Conservation (phyloP, 2,329 filamentous ascomycete species). For the Colletotrichum cuscutae region DNA sequence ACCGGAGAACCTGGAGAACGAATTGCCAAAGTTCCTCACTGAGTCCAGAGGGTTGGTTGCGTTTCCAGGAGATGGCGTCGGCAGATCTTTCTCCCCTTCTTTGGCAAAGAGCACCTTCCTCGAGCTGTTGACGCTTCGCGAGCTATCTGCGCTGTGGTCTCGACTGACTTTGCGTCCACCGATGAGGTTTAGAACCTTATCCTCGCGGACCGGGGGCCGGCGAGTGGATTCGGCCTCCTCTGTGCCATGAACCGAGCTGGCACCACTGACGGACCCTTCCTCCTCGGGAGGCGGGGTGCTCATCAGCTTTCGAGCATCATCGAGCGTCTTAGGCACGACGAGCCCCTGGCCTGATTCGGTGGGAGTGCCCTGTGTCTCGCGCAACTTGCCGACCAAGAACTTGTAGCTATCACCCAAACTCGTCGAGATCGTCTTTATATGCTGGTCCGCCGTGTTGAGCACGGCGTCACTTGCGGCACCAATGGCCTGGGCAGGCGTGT, state of each 20-base stretch:
- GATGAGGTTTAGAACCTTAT: constrained; percentile 77
- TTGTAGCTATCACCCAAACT: constrained; percentile 94
- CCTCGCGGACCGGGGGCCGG: constrained; percentile 57
- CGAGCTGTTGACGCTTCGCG: constrained; percentile 69
- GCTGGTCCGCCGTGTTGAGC: constrained; percentile 88
- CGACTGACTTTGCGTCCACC: constrained; percentile 70
- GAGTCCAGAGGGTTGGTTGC: constrained; percentile 69
- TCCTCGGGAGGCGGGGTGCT: constrained; percentile 75
- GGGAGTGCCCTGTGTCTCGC: constrained; percentile 69
- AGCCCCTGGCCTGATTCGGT: constrained; percentile 57
- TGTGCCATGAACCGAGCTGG: constrained; percentile 60
- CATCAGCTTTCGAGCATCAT: constrained; percentile 91
- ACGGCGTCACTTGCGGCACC: constrained; percentile 87
- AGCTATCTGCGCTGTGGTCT: constrained; percentile 82
- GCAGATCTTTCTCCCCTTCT: constrained; percentile 52
- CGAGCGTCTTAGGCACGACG: constrained; percentile 85
- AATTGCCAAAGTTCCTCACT: constrained; percentile 82
- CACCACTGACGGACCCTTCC: constrained; percentile 67
- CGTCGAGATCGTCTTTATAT: constrained; percentile 90
- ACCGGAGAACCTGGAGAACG: constrained; percentile 80
- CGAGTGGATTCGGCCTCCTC: constrained; percentile 47
- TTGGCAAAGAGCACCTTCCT: constrained; percentile 65
- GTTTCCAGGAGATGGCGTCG: constrained; percentile 31
- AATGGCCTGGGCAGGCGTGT: constrained; percentile 83
- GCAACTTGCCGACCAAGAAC: constrained; percentile 88